phyloP scores from a whole-genome alignment of 139 green algal genomes.

The Klebsormidium nitens region DNA sequence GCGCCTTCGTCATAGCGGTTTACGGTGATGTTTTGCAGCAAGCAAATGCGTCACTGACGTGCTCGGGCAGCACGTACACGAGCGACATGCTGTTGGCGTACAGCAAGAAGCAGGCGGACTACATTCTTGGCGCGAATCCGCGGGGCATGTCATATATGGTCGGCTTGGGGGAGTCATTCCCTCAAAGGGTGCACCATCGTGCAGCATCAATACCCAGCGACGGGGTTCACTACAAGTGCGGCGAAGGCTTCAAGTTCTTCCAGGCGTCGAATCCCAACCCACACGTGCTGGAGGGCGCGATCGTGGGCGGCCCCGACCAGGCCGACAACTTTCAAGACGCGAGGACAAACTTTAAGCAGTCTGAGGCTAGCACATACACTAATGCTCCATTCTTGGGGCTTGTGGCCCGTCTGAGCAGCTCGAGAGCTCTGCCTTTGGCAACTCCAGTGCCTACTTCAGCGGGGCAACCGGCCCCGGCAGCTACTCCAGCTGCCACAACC shows the following conservation, averaged over 20 bases:
- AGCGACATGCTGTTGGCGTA: not conserved
- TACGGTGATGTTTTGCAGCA: not conserved
- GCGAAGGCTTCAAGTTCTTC: conserved; percentile 4
- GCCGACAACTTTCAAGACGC: not conserved
- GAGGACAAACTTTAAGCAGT: conserved; percentile 2
- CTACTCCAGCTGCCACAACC: too few relatives aligned
- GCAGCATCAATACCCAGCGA: not conserved
- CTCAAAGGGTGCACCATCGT: not conserved
- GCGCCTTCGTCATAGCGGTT: not conserved
- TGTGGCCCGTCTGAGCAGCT: conserved; percentile 9
- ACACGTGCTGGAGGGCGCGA: conserved; percentile 27
- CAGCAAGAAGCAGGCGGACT: not conserved
- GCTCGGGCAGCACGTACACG: not conserved
- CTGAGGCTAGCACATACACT: not conserved
- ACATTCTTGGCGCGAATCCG: conserved; percentile 3
- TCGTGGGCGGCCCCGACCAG: conserved; percentile 28
- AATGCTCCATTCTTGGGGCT: conserved; percentile 19
- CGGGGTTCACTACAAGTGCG: conserved; percentile 1
- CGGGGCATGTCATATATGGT: not conserved
- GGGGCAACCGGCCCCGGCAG: too few relatives aligned
- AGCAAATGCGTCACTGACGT: not conserved
- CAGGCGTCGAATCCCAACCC: conserved; percentile 22
- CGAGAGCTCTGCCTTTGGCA: too few relatives aligned
- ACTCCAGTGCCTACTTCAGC: too few relatives aligned
- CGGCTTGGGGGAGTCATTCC: not conserved